Evolutionary conservation across 2,329 filamentous ascomycete genomes (phyloP).

Genomic region (Epichloe typhina): DNA sequence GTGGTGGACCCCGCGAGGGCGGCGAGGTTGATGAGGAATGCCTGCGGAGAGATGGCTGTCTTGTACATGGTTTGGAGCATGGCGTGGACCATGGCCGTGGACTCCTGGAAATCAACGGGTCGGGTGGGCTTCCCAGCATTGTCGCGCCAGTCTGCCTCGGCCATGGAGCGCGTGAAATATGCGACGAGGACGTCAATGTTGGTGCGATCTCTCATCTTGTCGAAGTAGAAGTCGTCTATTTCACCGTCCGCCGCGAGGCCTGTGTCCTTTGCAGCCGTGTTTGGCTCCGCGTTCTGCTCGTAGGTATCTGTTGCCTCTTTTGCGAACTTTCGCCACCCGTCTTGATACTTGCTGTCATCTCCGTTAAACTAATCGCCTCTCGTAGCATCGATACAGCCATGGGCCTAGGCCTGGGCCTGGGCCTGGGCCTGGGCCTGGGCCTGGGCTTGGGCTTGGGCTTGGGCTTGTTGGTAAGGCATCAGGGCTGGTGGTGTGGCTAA

Average conservation of each 20-base stretch:
- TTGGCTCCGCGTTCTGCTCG: neutral
- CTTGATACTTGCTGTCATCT: constrained; percentile 3
- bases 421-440: neutral
- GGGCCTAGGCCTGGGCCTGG: neutral
- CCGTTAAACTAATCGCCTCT: neutral
- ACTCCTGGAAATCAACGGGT: constrained; percentile 37
- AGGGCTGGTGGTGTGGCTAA: constrained; percentile 45
- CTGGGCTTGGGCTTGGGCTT: neutral
- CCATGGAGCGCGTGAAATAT: constrained; percentile 37
- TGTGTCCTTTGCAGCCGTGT: neutral
- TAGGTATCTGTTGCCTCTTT: constrained; percentile 12
- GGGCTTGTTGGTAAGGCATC: constrained; percentile 26
- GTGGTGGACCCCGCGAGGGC: constrained; percentile 41
- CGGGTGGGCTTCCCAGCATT: constrained; percentile 28
- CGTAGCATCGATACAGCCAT: neutral
- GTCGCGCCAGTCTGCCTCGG: constrained; percentile 39
- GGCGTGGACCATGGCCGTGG: constrained; percentile 37
- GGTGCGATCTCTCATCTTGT: constrained; percentile 31
- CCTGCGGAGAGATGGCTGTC: constrained; percentile 36
- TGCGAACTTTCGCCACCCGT: constrained; percentile 10
- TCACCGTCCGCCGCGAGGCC: constrained; percentile 1
- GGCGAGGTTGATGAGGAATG: constrained; percentile 46
- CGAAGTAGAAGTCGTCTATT: constrained; percentile 21
- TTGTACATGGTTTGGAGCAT: constrained; percentile 40
- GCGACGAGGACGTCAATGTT: constrained; percentile 45